A percentile compares a stretch with the other conserved stretches of the same genome.
phyloP scores from a whole-genome alignment of 2,329 filamentous ascomycete species.

The Blastomyces gilchristii region DNA sequence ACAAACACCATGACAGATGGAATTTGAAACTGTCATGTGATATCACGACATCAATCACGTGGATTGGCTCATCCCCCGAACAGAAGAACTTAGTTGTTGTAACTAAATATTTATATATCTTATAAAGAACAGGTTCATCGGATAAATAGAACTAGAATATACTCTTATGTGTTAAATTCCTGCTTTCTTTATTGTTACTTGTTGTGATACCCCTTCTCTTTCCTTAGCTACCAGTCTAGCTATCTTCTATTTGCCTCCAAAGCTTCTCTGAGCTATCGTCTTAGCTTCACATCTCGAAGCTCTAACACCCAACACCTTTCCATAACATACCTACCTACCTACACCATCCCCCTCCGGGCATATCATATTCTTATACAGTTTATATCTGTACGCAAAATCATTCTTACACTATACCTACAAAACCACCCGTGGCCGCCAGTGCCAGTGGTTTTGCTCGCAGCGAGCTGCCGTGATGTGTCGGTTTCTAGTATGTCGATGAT shows the following conservation, averaged over 20 bases:
- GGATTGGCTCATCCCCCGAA: not conserved
- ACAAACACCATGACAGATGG: too few species aligned
- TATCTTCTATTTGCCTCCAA: too few species aligned
- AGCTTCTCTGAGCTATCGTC: too few species aligned
- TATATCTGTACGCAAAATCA: not conserved
- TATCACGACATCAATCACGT: conserved; percentile 2
- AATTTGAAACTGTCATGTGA: not conserved
- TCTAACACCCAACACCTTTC: not conserved
- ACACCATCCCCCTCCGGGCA: not conserved
- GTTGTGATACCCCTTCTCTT: conserved; percentile 6
- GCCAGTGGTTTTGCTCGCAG: not conserved
- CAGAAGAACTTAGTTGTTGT: not conserved
- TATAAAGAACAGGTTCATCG: not conserved
- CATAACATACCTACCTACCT: not conserved
- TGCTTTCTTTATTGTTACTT: not conserved
- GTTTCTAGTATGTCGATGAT: conserved; percentile 40
- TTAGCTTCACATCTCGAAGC: not conserved
- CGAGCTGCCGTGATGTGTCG: conserved; percentile 42
- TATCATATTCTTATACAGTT: not conserved
- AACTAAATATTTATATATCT: not conserved
- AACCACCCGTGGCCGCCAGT: not conserved
- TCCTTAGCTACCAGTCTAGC: not conserved
- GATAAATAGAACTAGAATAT: not conserved
- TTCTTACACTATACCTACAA: not conserved
- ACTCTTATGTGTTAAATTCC: not conserved